Evolutionary conservation across 345 rosid species (phyloP).

Genomic region (Lepidium aucheri): DNA sequence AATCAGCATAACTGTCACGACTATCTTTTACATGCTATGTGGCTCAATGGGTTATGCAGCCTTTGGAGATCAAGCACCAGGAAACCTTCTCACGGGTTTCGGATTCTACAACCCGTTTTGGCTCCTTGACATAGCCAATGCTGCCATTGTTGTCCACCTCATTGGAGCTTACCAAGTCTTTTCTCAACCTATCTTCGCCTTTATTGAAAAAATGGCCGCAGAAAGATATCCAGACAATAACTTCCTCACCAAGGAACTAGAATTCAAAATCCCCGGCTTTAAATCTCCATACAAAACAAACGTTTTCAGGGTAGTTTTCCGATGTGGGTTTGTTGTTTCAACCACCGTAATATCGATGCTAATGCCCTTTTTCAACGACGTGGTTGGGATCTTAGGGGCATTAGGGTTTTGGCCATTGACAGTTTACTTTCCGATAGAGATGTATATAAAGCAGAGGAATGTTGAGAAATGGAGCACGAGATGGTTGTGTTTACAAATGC

Average conservation of each 20-base stretch:
- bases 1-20: slow-evolving; percentile 33
- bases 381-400: slow-evolving; percentile 67
- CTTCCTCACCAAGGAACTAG: slow-evolving; percentile 42
- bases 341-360: slow-evolving; percentile 65
- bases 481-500: slow-evolving; percentile 52
- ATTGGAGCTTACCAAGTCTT: slow-evolving; percentile 75
- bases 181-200: slow-evolving; percentile 68
- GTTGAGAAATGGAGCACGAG: slow-evolving; percentile 55
- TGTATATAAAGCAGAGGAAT: slow-evolving; percentile 54
- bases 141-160: slow-evolving; percentile 61
- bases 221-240: slow-evolving; percentile 33
- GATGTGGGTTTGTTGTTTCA: slow-evolving; percentile 43
- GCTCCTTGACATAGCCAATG: slow-evolving; percentile 65
- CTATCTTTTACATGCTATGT: slow-evolving; percentile 45
- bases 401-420: slow-evolving; percentile 76
- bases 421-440: slow-evolving; percentile 73
- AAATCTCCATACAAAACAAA: slow-evolving; percentile 34
- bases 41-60: slow-evolving; percentile 74
- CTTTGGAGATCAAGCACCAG: slow-evolving; percentile 60
- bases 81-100: slow-evolving; percentile 70
- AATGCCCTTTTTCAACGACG: slow-evolving; percentile 67
- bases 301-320: slow-evolving; percentile 53
- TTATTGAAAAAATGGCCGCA: slow-evolving; percentile 37
- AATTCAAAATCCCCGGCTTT: slow-evolving; percentile 35
- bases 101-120: slow-evolving; percentile 73